Evolutionary conservation across 2,329 filamentous ascomycete genomes (phyloP).

Genomic region (Intubia oerlemansii): DNA sequence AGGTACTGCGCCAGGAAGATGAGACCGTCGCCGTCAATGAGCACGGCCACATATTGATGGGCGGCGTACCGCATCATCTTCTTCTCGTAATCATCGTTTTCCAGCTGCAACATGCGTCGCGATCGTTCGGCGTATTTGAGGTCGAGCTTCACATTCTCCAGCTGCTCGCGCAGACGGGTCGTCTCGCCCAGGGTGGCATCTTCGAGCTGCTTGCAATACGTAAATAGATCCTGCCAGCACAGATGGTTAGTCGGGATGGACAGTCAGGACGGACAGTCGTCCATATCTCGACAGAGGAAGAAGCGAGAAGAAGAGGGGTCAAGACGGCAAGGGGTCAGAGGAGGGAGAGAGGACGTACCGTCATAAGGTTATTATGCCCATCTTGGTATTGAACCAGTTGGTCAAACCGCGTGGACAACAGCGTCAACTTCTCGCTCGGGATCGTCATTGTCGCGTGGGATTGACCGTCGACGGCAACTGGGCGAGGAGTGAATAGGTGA

Average conservation of each 20-base stretch:
- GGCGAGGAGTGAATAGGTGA: no score
- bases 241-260: no score
- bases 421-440: neutral
- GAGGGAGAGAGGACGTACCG: neutral
- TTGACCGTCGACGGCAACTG: no score
- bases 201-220: constrained; percentile 24
- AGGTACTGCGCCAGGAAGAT: constrained; percentile 37
- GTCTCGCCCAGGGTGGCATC: constrained; percentile 22
- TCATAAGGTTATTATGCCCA: constrained; percentile 1
- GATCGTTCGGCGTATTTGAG: constrained; percentile 25
- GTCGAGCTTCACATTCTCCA: constrained; percentile 25
- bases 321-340: no score
- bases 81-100: constrained; percentile 24
- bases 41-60: constrained; percentile 36
- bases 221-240: constrained; percentile 24
- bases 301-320: no score
- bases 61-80: no score
- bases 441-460: neutral
- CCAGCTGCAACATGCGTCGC: constrained; percentile 27
- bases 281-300: no score
- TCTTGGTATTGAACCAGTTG: constrained; percentile 2
- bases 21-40: constrained; percentile 42
- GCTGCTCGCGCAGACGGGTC: constrained; percentile 16
- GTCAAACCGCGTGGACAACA: constrained; percentile 1
- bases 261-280: no score